A percentile compares a stretch with the other conserved stretches of the same genome.
These are phyloP conservation scores for Acer campestre DNA, from an alignment of 345 rosid genomes.

Conservation along the genomic window DNA sequence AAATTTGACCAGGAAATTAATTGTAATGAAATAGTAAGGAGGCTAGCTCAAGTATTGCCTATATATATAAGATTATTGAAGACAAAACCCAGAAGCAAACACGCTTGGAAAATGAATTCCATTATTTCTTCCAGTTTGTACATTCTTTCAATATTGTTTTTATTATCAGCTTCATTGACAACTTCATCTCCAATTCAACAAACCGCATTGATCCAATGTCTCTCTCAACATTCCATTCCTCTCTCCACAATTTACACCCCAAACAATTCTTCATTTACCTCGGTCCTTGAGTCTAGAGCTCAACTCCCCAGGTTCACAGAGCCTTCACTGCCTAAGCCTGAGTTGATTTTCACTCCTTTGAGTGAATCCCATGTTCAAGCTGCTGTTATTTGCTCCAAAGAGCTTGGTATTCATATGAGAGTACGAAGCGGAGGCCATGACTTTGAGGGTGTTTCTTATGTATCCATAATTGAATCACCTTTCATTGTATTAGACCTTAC, in stretches of 20 bases:
- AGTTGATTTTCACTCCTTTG: background rate
- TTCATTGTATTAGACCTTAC: background rate
- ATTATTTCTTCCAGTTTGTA: background rate
- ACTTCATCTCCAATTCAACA: background rate
- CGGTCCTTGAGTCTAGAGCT: background rate
- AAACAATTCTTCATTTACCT: background rate
- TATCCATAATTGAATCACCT: background rate
- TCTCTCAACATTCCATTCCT: background rate
- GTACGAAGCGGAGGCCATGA: background rate
- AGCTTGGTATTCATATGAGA: background rate
- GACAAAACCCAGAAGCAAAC: background rate
- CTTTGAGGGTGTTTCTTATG: constrained; percentile 1
- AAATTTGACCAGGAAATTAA: no score
- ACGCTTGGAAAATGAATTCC: background rate
- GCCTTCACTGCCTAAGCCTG: background rate
- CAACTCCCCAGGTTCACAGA: background rate
- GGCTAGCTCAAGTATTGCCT: no score
- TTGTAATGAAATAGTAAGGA: no score
- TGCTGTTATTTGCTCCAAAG: background rate
- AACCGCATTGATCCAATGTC: background rate
- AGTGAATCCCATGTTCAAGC: background rate
- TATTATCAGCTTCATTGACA: background rate
- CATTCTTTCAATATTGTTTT: background rate
- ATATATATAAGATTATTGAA: no score
- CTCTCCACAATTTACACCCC: background rate